These are phyloP conservation scores for Fusarium caatingaense DNA, from an alignment of 2,329 filamentous ascomycete genomes.

Conservation along the genomic window DNA sequence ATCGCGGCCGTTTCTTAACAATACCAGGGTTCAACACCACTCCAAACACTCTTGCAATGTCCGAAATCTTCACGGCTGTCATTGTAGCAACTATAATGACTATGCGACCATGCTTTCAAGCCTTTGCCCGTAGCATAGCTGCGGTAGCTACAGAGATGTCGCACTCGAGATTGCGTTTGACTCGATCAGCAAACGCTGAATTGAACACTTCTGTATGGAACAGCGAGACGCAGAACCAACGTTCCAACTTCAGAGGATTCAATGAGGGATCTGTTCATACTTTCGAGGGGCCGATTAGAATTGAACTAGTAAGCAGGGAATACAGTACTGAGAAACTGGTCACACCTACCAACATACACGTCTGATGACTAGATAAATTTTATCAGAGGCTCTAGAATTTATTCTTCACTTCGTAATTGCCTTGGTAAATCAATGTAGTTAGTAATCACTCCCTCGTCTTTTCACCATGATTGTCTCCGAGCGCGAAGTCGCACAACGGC, in stretches of 20 bases:
- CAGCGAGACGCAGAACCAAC: not conserved
- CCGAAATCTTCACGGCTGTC: constrained; percentile 3
- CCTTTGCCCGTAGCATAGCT: too few species aligned
- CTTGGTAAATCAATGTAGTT: accelerated
- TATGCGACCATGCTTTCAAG: constrained; percentile 7
- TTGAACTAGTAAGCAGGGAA: not conserved
- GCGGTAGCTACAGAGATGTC: too few species aligned
- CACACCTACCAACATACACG: not conserved
- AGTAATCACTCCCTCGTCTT: not conserved
- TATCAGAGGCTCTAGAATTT: not conserved
- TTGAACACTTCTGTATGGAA: too few species aligned
- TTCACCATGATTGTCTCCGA: not conserved
- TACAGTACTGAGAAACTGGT: not conserved
- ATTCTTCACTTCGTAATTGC: not conserved
- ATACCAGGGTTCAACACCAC: not conserved
- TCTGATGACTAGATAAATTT: not conserved
- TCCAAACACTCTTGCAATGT: constrained; percentile 5
- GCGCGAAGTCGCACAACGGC: not conserved
- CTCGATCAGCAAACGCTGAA: too few species aligned
- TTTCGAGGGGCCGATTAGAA: not conserved
- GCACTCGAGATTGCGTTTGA: too few species aligned
- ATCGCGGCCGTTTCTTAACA: accelerated
- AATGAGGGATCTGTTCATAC: not conserved
- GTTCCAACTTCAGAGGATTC: not conserved
- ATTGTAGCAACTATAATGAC: constrained; percentile 9